Conservation (phyloP, 2,329 filamentous ascomycete genomes). For the Rhinocladiella mackenziei region DNA sequence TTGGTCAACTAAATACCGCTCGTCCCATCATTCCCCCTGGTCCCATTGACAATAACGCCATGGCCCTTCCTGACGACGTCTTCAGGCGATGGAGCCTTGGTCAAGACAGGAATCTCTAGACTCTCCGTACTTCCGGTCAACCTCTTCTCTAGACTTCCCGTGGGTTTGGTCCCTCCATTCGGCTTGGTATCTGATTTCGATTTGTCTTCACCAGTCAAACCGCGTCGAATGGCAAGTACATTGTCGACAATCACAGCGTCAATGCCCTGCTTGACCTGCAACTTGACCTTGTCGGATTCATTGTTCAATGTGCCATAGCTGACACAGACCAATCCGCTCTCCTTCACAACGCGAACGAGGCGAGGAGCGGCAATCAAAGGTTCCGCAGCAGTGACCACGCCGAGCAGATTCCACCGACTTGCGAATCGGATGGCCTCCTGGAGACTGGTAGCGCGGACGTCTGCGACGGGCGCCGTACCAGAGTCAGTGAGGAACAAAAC, state of each 20-base stretch:
- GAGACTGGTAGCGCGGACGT: constrained; percentile 83
- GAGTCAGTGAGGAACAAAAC: constrained; percentile 93
- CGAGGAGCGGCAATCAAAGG: constrained; percentile 85
- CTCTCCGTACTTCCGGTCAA: constrained; percentile 15
- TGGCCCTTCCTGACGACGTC: constrained; percentile 3
- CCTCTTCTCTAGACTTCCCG: constrained; percentile 4
- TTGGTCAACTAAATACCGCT: too few relatives aligned
- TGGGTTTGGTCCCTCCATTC: neutral
- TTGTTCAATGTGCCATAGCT: constrained; percentile 93
- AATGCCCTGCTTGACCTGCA: constrained; percentile 91
- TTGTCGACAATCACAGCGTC: constrained; percentile 97
- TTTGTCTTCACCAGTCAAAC: constrained; percentile 56
- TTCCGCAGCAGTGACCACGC: constrained; percentile 83
- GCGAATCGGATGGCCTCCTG: constrained; percentile 96
- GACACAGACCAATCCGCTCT: constrained; percentile 87
- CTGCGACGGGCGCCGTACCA: constrained; percentile 73
- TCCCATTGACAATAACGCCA: neutral
- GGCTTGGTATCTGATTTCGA: neutral
- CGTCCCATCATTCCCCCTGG: too few relatives aligned
- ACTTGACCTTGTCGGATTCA: constrained; percentile 75
- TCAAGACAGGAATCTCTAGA: constrained; percentile 14
- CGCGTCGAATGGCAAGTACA: constrained; percentile 87
- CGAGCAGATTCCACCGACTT: constrained; percentile 87
- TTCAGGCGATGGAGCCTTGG: neutral
- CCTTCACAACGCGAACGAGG: constrained; percentile 87